These are phyloP conservation scores for Aspergillus egyptiacus DNA, from an alignment of 495 filamentous ascomycete genomes.

Conservation along the genomic window DNA sequence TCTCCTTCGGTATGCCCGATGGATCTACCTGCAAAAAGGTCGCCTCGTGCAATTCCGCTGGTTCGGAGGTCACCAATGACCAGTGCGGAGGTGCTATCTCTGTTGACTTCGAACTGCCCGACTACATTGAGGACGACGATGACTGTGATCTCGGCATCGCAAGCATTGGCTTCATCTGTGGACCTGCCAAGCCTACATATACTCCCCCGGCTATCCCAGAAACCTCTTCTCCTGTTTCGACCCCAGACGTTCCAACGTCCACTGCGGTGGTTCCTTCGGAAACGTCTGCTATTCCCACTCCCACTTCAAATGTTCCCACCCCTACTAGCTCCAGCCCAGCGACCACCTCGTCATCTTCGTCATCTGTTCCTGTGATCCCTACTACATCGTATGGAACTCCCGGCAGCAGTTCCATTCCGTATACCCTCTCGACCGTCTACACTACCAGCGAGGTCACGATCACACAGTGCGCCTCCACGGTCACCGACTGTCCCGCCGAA, in stretches of 20 bases:
- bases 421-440: constrained; percentile 56
- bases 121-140: constrained; percentile 41
- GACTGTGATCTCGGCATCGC: constrained; percentile 68
- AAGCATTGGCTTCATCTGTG: constrained; percentile 76
- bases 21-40: constrained; percentile 72
- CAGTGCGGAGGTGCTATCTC: constrained; percentile 87
- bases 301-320: neutral
- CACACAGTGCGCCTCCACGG: constrained; percentile 50
- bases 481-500: constrained; percentile 54
- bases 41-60: constrained; percentile 54
- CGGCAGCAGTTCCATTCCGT: constrained; percentile 13
- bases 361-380: constrained; percentile 3
- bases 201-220: constrained; percentile 15
- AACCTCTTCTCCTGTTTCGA: constrained; percentile 8
- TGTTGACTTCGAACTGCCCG: constrained; percentile 69
- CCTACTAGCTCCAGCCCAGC: constrained; percentile 2
- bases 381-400: constrained; percentile 5
- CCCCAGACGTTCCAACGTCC: constrained; percentile 16
- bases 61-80: constrained; percentile 65
- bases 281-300: neutral
- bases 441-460: constrained; percentile 52
- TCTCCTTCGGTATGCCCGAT: constrained; percentile 78
- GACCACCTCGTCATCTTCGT: too few relatives aligned
- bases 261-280: constrained; percentile 1
- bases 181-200: constrained; percentile 30